phyloP scores from a whole-genome alignment of 495 filamentous ascomycete species.

The Aspergillus kassunensis region DNA sequence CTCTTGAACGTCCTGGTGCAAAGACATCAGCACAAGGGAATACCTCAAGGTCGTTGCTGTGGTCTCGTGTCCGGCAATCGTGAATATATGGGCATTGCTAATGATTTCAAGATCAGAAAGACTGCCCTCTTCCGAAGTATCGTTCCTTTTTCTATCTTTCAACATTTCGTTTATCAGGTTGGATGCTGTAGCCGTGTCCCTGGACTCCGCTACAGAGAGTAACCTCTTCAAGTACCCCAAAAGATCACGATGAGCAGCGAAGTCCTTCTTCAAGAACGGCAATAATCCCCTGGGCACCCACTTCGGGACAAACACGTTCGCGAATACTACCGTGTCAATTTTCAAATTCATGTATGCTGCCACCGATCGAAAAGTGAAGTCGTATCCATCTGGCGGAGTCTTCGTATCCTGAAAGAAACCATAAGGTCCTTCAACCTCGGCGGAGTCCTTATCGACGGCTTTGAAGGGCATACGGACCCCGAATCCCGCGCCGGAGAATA shows the following conservation, averaged over 20 bases:
- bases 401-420: slow-evolving; percentile 18
- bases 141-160: not conserved
- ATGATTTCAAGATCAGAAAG: slow-evolving; percentile 38
- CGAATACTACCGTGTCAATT: slow-evolving; percentile 8
- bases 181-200: not conserved
- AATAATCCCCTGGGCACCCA: slow-evolving; percentile 15
- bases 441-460: not conserved
- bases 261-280: slow-evolving; percentile 17
- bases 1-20: slow-evolving; percentile 37
- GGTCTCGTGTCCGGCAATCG: slow-evolving; percentile 50
- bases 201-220: slow-evolving; percentile 2
- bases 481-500: slow-evolving; percentile 42
- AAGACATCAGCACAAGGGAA: slow-evolving; percentile 37
- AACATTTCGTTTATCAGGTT: slow-evolving; percentile 28
- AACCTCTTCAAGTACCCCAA: slow-evolving; percentile 13
- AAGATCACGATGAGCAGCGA: slow-evolving; percentile 18
- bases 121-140: slow-evolving; percentile 11
- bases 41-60: slow-evolving; percentile 43
- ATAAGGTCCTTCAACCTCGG: not conserved
- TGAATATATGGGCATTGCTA: slow-evolving; percentile 48
- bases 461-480: slow-evolving; percentile 29
- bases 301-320: slow-evolving; percentile 14
- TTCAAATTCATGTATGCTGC: slow-evolving; percentile 16
- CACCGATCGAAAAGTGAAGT: slow-evolving; percentile 20
- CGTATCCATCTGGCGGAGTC: slow-evolving; percentile 14